phyloP scores from a whole-genome alignment of 2,329 filamentous ascomycete genomes.

The Trichoderma afroharzianum region DNA sequence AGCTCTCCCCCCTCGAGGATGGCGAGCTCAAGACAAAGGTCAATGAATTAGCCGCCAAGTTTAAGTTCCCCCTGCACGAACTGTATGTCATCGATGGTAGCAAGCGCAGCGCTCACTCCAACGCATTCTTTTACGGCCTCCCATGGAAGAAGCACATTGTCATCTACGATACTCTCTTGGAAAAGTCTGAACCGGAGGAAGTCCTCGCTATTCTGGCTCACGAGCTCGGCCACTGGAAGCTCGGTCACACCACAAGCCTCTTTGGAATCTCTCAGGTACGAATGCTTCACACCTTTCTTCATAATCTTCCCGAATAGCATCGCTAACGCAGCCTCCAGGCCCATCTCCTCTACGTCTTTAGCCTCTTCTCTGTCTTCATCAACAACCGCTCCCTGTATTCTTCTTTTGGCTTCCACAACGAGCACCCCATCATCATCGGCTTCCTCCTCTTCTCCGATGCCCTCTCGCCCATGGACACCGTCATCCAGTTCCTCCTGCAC shows the following conservation, averaged over 20 bases:
- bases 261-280: conserved; percentile 78
- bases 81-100: conserved; percentile 92
- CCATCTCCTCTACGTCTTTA: conserved; percentile 95
- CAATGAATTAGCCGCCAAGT: conserved; percentile 74
- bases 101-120: conserved; percentile 82
- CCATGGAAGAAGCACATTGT: conserved; percentile 99
- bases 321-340: conserved; percentile 48
- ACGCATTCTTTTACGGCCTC: conserved; percentile 93
- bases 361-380: conserved; percentile 95
- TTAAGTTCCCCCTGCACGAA: conserved; percentile 89
- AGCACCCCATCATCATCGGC: conserved; percentile 90
- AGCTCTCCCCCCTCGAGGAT: conserved; percentile 85
- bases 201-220: conserved; percentile 93
- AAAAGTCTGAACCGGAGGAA: conserved; percentile 88
- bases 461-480: conserved; percentile 88
- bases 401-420: conserved; percentile 80
- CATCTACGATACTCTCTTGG: conserved; percentile 95
- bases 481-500: conserved; percentile 95
- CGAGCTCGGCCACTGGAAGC: conserved; percentile 94
- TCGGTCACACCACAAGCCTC: conserved; percentile 89
- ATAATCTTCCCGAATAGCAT: background rate
- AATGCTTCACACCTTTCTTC: background rate
- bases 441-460: conserved; percentile 98
- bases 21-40: conserved; percentile 85
- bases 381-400: conserved; percentile 89